A percentile compares a stretch with the other conserved stretches of the same genome.
These are phyloP conservation scores for Colletotrichum eremochloae DNA, from an alignment of 2,329 filamentous ascomycete genomes.

Conservation along the genomic window DNA sequence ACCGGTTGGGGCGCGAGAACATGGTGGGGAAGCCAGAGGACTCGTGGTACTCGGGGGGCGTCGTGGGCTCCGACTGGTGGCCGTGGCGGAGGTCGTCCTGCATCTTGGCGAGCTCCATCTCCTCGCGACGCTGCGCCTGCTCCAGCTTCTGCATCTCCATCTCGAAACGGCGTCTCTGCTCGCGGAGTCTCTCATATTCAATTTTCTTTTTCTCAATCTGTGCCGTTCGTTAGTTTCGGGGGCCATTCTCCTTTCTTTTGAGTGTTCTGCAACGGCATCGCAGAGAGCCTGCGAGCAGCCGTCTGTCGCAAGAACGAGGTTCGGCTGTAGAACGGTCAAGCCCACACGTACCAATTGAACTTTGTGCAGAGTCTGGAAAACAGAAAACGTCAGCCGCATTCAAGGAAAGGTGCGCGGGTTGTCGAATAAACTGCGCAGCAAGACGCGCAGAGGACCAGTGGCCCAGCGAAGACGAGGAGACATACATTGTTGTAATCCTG, in stretches of 20 bases:
- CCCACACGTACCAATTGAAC: conserved; percentile 80
- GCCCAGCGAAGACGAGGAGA: conserved; percentile 34
- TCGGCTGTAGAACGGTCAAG: neutral
- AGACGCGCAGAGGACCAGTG: neutral
- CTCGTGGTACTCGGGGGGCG: conserved; percentile 92
- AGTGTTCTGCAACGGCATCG: neutral
- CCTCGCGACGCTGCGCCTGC: conserved; percentile 84
- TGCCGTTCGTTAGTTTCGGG: conserved; percentile 52
- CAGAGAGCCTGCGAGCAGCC: conserved; percentile 8
- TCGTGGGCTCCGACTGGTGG: conserved; percentile 94
- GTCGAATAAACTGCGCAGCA: neutral
- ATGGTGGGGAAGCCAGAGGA: conserved; percentile 79
- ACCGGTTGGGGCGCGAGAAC: conserved; percentile 87
- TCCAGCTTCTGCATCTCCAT: conserved; percentile 92
- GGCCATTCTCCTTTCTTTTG: neutral
- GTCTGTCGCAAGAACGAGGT: conserved; percentile 7
- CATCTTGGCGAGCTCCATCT: conserved; percentile 87
- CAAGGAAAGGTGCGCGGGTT: neutral
- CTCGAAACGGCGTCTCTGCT: conserved; percentile 91
- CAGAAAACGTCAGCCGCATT: conserved; percentile 31
- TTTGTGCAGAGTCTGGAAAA: conserved; percentile 73
- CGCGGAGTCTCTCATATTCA: conserved; percentile 91
- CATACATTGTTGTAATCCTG: conserved; percentile 65
- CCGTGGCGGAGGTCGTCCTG: conserved; percentile 82
- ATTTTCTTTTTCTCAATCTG: conserved; percentile 95